phyloP scores from a whole-genome alignment of 768 basidiomycete species.

The Calocera viscosa region DNA sequence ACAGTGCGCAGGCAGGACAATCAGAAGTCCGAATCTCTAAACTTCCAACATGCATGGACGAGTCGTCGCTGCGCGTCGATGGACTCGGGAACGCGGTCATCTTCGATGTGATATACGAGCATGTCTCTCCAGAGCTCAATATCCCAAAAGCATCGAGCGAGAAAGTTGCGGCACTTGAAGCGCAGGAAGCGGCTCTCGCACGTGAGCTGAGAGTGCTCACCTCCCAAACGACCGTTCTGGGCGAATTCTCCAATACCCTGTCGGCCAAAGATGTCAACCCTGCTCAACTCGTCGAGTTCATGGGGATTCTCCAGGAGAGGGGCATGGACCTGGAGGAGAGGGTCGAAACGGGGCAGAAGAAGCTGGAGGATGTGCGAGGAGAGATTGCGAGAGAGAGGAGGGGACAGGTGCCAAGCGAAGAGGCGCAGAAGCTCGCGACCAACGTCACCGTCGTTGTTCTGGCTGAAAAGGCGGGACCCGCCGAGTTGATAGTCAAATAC shows the following conservation, averaged over 20 bases:
- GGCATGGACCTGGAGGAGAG: conserved; percentile 20
- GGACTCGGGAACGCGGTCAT: conserved; percentile 36
- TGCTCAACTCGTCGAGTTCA: conserved; percentile 27
- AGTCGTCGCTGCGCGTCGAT: conserved; percentile 42
- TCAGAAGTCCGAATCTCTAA: conserved; percentile 40
- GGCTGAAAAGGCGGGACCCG: conserved; percentile 28
- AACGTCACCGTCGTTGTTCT: conserved; percentile 35
- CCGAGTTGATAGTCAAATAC: conserved; percentile 43
- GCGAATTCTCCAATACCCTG: conserved; percentile 29
- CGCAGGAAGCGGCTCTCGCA: background rate
- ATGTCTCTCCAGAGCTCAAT: background rate
- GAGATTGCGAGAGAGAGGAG: conserved; percentile 31
- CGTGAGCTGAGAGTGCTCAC: background rate
- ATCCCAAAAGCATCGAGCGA: background rate
- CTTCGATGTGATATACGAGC: conserved; percentile 41
- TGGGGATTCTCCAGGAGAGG: conserved; percentile 28
- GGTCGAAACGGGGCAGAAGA: conserved; percentile 30
- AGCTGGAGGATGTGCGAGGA: conserved; percentile 32
- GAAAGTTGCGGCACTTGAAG: background rate
- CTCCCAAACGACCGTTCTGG: background rate
- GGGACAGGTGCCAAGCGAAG: conserved; percentile 17
- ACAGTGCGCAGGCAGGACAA: conserved; percentile 35
- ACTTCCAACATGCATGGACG: conserved; percentile 41
- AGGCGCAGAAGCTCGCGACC: conserved; percentile 18
- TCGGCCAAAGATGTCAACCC: conserved; percentile 25